Evolutionary conservation across 768 basidiomycete species (phyloP), one percentile per base, ranked within the genome.

Genomic region (Boletus vermiculosoides): DNA sequence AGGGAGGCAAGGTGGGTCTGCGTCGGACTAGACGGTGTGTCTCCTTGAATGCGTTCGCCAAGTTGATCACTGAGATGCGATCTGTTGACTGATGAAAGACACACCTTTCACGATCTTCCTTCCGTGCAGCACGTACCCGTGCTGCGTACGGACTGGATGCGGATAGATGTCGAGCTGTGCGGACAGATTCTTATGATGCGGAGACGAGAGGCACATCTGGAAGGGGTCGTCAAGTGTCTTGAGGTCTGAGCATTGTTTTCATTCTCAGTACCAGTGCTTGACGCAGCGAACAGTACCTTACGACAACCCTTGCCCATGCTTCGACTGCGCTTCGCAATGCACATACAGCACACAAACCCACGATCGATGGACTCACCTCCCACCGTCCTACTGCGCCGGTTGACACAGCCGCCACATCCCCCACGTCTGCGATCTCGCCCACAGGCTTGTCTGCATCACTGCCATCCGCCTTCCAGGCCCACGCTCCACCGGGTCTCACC

Each of bases 151-250:
- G 86, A 90, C 53, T 77, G 81, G 63, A 88, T 92, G 87, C 81
- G 79, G 49, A 83, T 89, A 41, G 90, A 92, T 63, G 90, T 91
- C 37, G 88, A 87, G 63, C 76, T 92, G 16, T 86, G 86, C 64
- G 88, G 87, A 5, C 86, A 92, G 65, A 68, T 88, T 46, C 75
- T 92, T 22, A 80, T 87, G 61, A 83, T 90, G 83, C 75, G 74
- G 34, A 75, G 90, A 42, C 78, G 90, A 63, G 85, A 86, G 66
- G 75, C 77, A 56, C 89, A 92, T 68, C 74, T 92, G 36, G 76
- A 74, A 52, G 86, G 88, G 65, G 83, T 90, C 31, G 65, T 85
- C 13, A 74, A 78, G 18, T 85, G 83, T 63, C 76, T 90, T 34
- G 75, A 82, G 66, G 88, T 81, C 63, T 25, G 74, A 58, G 30